phyloP scores from a whole-genome alignment of 1,139 yeast genomes.

The Hyphopichia wangnamkhiaoensis region DNA sequence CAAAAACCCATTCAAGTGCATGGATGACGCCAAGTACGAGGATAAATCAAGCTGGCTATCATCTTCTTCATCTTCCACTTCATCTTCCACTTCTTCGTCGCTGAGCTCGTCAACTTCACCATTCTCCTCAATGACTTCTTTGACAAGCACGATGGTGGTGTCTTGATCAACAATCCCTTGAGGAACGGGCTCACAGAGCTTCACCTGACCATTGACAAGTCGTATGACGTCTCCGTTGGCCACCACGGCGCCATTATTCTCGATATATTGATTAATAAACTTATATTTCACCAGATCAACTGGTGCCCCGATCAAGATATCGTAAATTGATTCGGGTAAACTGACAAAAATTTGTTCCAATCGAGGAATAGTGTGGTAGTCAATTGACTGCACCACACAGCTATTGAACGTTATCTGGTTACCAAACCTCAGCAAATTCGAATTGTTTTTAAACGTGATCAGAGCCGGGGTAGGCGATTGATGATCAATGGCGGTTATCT shows the following conservation, averaged over 20 bases:
- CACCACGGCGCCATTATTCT: slow-evolving; percentile 33
- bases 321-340: slow-evolving; percentile 48
- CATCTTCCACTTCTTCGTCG: slow-evolving; percentile 7
- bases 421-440: slow-evolving; percentile 33
- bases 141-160: slow-evolving; percentile 58
- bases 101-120: slow-evolving; percentile 5
- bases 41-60: slow-evolving; percentile 33
- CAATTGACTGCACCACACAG: slow-evolving; percentile 35
- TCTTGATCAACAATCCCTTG: slow-evolving; percentile 55
- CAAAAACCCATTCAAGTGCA: slow-evolving; percentile 21
- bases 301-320: slow-evolving; percentile 30
- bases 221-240: slow-evolving; percentile 36
- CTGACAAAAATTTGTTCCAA: slow-evolving; percentile 37
- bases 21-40: slow-evolving; percentile 33
- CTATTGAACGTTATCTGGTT: slow-evolving; percentile 35
- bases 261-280: slow-evolving; percentile 27
- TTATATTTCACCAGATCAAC: slow-evolving; percentile 27
- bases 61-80: slow-evolving; percentile 11
- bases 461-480: slow-evolving; percentile 18
- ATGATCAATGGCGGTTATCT: slow-evolving; percentile 32
- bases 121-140: slow-evolving; percentile 21
- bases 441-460: slow-evolving; percentile 40
- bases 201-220: slow-evolving; percentile 50
- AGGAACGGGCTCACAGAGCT: slow-evolving; percentile 70
- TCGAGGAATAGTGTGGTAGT: slow-evolving; percentile 25